These are phyloP conservation scores for Serendipita sp. DNA, from an alignment of 768 basidiomycete species.

Conservation along the genomic window DNA sequence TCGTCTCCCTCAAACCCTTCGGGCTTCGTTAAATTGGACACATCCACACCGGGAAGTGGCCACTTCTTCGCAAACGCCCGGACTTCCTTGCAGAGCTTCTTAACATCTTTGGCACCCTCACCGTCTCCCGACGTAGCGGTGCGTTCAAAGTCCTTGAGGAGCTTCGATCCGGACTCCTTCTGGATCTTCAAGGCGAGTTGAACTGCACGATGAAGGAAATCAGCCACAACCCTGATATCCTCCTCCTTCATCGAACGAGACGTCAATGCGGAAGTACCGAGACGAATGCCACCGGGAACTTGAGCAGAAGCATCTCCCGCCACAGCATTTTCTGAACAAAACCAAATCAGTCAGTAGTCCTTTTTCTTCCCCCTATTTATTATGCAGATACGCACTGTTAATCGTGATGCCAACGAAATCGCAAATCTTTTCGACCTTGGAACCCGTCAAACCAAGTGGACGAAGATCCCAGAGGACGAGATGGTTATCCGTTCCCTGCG, in stretches of 20 bases:
- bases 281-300: conserved; percentile 90
- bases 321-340: conserved; percentile 70
- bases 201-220: conserved; percentile 85
- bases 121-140: conserved; percentile 53
- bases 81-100: conserved; percentile 65
- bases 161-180: conserved; percentile 86
- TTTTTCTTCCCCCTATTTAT: not conserved
- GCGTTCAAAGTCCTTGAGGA: conserved; percentile 89
- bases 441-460: conserved; percentile 88
- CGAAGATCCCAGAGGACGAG: conserved; percentile 95
- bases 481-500: conserved; percentile 93
- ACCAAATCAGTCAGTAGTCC: conserved; percentile 2
- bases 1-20: conserved; percentile 13
- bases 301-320: conserved; percentile 92
- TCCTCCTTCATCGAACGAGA: conserved; percentile 83
- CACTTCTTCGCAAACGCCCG: conserved; percentile 63
- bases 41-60: conserved; percentile 81
- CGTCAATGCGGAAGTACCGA: conserved; percentile 87
- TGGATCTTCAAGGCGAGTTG: conserved; percentile 80
- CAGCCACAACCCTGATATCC: conserved; percentile 75
- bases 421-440: conserved; percentile 97
- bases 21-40: conserved; percentile 21
- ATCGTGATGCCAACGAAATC: conserved; percentile 93
- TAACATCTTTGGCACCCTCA: conserved; percentile 52
- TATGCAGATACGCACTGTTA: conserved; percentile 46